These are phyloP conservation scores for Rosa hybrid DNA, from an alignment of 331 rosid species.

Conservation along the genomic window DNA sequence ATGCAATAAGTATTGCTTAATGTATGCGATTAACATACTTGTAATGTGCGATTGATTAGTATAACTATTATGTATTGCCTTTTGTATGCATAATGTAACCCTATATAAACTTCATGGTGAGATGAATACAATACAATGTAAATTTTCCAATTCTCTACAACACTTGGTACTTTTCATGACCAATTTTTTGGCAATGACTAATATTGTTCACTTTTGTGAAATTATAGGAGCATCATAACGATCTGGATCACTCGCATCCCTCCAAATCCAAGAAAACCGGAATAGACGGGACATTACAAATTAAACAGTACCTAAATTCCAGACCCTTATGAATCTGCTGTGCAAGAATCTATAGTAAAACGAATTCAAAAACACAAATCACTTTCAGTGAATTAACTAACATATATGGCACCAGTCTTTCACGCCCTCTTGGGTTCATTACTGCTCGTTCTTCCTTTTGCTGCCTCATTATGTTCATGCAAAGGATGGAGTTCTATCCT, in stretches of 20 bases:
- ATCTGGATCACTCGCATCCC: slow-evolving; percentile 25
- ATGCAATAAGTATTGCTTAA: too few relatives aligned
- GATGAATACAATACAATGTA: too few relatives aligned
- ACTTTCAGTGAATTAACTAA: too few relatives aligned
- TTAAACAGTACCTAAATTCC: slow-evolving; percentile 13
- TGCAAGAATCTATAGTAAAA: not conserved
- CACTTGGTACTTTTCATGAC: not conserved
- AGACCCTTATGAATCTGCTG: slow-evolving; percentile 14
- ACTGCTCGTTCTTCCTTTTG: not conserved
- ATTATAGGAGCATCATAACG: slow-evolving; percentile 13
- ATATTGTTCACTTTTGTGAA: not conserved
- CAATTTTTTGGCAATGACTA: not conserved
- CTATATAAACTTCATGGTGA: too few relatives aligned
- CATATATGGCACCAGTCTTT: slow-evolving; percentile 24
- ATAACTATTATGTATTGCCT: too few relatives aligned
- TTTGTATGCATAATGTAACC: too few relatives aligned
- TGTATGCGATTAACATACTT: too few relatives aligned
- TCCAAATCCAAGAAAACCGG: slow-evolving; percentile 17
- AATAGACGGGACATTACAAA: not conserved
- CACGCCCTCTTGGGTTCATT: slow-evolving; percentile 26
- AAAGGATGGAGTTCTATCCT: not conserved
- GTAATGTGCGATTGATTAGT: too few relatives aligned
- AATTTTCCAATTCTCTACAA: too few relatives aligned
- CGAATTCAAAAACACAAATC: not conserved
- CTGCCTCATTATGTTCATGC: slow-evolving; percentile 34